Base-by-base conservation (phyloP, 768 basidiomycete genomes). In the Leucocoprinus leucothites region DNA sequence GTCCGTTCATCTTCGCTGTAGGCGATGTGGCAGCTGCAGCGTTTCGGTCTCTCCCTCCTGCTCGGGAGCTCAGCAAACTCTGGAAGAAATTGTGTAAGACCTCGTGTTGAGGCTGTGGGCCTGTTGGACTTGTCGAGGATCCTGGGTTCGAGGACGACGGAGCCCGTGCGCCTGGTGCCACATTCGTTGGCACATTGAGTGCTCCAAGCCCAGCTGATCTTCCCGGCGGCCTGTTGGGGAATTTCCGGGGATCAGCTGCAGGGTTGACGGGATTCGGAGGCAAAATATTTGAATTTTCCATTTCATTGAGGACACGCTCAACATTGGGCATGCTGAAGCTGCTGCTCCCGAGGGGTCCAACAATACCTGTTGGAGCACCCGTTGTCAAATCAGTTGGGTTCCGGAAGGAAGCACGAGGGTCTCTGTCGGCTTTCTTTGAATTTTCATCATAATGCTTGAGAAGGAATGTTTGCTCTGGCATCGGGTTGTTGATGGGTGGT, bases 371-470 rank as follows among this genome's bases (percentile, higher is more conserved):
- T 2, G 80, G 67, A 3, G 78, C 71, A 16, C 77, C 76, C 6
- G 80, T 67, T 19, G 80, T 67, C 22, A 78, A 71, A 53, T 90
- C 89, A 42, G 80, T 72, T 0, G 87, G 87, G 56, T 89, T 89
- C 53, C 89, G 81, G 81, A 97, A 97, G 2, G 88, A 84, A 14
- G 85, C 85, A 31, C 93, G 86, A 19, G 94, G 93, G 72, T 98
- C 94, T 52, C 90, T 82, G 61, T 94, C 91, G 0, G 90, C 80
- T 62, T 94, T 95, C 71, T 91, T 92, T 38, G 89, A 81, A 58
- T 96, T 90, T 64, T 92, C 85, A 69, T 96, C 94, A 69, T 94
- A 93, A 64, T 98, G 89, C 64, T 88, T 87, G 2, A 87, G 80
- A 9, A 98, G 85, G 80, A 98, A 98, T 0, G 83, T 77, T 71